Conservation (phyloP, 768 basidiomycete species). For the Amyloporia xantha region DNA sequence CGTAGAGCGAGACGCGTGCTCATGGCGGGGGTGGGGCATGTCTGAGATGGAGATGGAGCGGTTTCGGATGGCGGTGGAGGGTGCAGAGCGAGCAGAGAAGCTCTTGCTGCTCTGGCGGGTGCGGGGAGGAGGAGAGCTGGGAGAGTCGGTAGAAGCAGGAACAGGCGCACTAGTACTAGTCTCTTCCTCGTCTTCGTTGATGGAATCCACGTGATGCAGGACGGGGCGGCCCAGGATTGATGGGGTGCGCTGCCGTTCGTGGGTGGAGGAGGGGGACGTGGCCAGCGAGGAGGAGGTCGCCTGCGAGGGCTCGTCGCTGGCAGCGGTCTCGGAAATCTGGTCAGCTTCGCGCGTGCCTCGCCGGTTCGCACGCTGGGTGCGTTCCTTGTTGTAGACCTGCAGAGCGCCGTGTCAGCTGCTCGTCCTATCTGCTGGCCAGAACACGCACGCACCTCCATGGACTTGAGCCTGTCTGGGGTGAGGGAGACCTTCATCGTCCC, state of each 20-base stretch:
- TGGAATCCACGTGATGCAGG: constrained; percentile 55
- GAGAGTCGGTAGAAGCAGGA: constrained; percentile 38
- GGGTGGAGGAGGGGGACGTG: neutral
- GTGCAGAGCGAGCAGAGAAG: constrained; percentile 4
- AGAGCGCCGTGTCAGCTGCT: constrained; percentile 6
- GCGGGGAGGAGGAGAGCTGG: constrained; percentile 28
- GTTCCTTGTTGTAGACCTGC: constrained; percentile 72
- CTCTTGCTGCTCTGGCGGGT: constrained; percentile 9
- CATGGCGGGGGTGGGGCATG: constrained; percentile 15
- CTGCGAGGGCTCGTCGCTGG: too few species aligned
- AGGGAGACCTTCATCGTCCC: constrained; percentile 93
- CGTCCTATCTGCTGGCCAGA: constrained; percentile 5
- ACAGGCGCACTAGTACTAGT: constrained; percentile 23
- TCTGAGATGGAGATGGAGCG: constrained; percentile 20
- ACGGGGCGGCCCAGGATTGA: constrained; percentile 28
- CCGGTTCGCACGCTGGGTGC: constrained; percentile 29
- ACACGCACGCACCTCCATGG: constrained; percentile 73
- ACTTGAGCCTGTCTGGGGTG: constrained; percentile 88
- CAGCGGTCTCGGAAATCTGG: constrained; percentile 6
- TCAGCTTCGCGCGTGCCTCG: constrained; percentile 8
- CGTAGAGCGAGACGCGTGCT: constrained; percentile 1
- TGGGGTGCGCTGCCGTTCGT: constrained; percentile 9
- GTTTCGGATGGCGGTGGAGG: constrained; percentile 19
- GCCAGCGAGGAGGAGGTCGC: too few species aligned
- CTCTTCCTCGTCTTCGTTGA: constrained; percentile 59